These are phyloP conservation scores for Pseudogymnoascus sp. DNA, from an alignment of 2,329 filamentous ascomycete genomes.

Conservation along the genomic window DNA sequence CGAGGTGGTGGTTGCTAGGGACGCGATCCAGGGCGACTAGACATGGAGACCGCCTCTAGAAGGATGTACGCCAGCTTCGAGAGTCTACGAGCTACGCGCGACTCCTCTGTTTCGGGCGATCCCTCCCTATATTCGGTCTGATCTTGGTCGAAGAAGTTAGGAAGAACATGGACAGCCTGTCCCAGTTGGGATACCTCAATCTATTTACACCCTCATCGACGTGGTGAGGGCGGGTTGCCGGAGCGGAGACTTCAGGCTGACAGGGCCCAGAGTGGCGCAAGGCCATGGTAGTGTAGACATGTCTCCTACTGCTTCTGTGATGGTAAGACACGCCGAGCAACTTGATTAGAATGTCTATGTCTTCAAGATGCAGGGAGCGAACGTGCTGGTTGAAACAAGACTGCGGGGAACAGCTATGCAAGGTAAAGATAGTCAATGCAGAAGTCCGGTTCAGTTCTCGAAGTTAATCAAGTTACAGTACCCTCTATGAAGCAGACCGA, in stretches of 20 bases:
- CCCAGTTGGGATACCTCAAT: background rate
- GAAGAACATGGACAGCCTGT: background rate
- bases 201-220: background rate
- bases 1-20: background rate
- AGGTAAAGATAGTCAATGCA: background rate
- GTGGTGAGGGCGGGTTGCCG: background rate
- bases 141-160: background rate
- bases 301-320: background rate
- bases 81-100: background rate
- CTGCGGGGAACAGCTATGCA: background rate
- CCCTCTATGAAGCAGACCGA: background rate
- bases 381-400: background rate
- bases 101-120: background rate
- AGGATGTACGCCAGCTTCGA: background rate
- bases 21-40: background rate
- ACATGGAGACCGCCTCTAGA: background rate
- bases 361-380: background rate
- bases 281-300: background rate
- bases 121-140: background rate
- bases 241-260: background rate
- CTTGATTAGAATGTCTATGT: background rate
- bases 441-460: background rate
- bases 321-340: constrained; percentile 1
- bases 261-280: background rate
- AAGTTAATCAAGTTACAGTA: background rate